phyloP scores from a whole-genome alignment of 495 filamentous ascomycete species.

The Cetradonia linearis region DNA sequence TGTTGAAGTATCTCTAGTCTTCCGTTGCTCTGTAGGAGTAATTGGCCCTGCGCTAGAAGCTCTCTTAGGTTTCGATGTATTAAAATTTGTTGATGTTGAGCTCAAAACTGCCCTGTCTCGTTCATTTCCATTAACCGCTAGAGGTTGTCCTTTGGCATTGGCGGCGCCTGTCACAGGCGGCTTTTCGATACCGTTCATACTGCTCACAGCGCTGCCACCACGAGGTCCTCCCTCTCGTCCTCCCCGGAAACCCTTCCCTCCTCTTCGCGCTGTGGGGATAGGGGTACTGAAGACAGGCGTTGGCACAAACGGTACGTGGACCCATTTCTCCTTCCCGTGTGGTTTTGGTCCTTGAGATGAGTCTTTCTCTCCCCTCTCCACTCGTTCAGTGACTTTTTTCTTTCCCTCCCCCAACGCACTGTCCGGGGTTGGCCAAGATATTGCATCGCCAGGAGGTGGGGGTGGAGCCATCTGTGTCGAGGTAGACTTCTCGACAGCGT shows the following conservation, averaged over 20 bases:
- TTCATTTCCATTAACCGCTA: constrained; percentile 23
- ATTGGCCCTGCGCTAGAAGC: constrained; percentile 35
- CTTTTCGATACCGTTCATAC: constrained; percentile 36
- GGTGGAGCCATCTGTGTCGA: constrained; percentile 35
- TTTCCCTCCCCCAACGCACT: constrained; percentile 63
- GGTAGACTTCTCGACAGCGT: constrained; percentile 20
- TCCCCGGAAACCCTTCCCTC: constrained; percentile 44
- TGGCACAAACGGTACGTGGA: constrained; percentile 60
- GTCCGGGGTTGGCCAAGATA: constrained; percentile 85
- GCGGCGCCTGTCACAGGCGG: constrained; percentile 5
- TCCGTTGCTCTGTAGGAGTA: constrained; percentile 35
- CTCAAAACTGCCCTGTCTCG: constrained; percentile 27
- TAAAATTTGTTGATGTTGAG: constrained; percentile 26
- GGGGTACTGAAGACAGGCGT: constrained; percentile 75
- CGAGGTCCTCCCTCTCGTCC: constrained; percentile 46
- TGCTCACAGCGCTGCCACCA: constrained; percentile 40
- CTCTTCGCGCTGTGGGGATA: constrained; percentile 54
- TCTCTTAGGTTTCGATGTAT: constrained; percentile 31
- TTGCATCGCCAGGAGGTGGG: constrained; percentile 60
- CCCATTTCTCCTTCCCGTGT: constrained; percentile 64
- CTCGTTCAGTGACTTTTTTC: constrained; percentile 54
- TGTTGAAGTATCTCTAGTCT: constrained; percentile 26
- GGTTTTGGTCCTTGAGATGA: constrained; percentile 42
- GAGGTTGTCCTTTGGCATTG: background rate
- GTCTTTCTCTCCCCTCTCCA: constrained; percentile 58